Base-by-base conservation (phyloP, 306 rosid genomes). In the Biancaea sappan region DNA sequence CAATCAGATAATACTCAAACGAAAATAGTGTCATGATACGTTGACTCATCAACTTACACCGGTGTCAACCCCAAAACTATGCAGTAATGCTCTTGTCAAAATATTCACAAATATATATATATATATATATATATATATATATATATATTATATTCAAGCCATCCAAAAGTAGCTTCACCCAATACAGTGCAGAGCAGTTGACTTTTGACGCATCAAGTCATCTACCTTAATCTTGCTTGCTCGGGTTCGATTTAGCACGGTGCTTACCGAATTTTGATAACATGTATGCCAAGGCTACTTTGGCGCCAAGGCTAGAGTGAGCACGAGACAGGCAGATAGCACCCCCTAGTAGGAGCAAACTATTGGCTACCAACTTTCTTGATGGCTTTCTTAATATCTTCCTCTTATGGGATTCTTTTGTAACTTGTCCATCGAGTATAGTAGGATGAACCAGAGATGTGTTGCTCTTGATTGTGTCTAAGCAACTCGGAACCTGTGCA, bases 231-330 rank as follows among this genome's bases (percentile, higher is more conserved):
- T 51, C 67, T 74, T 72, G 41, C 47, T 69, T 28, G 44, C 26
- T 69, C 65, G 64, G 80, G 47, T 75, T 81, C 64, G 98, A 78
- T 53, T 74, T 41, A 60, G 83, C 81, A 22, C 73, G 48, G 28
- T 77, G 89, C 80, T 86, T 91, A 28, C 84, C 61, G 44, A 92
- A 87, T 78, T 91, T 94, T 50, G 86, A 77, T 69, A 88, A 52
- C 70, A 94, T 71, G 84, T 78, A 94, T 9, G 90, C 96, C 83
- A 88, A 38, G 40, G 79, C 99, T 71, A 92, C 97, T 86, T 94
- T 92, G 40, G 93, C 97, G 24, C 96, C 93, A 22, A 94, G 90
- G 79, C 96, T 88, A 73, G 96, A 85, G 83, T 83, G 91, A 71
- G 90, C 92, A 19, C 95, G 86, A 51, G 95, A 84, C 41, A 94